A percentile compares a stretch with the other conserved stretches of the same genome.
phyloP scores from a whole-genome alignment of 768 basidiomycete species.

The Zangia roseola region DNA sequence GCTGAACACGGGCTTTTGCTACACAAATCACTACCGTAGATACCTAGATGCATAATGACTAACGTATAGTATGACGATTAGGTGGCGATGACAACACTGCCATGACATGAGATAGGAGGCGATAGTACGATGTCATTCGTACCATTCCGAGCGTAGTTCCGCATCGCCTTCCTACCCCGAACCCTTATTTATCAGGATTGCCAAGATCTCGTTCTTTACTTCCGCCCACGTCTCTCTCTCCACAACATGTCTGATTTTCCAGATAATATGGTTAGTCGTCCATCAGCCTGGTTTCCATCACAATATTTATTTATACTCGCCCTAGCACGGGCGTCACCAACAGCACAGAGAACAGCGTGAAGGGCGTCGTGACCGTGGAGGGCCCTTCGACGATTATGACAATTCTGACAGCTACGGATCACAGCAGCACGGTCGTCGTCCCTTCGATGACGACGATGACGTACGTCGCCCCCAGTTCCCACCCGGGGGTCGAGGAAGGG shows the following conservation, averaged over 20 bases:
- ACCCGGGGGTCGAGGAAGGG: background rate
- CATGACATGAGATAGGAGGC: conserved; percentile 4
- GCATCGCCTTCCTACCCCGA: conserved; percentile 3
- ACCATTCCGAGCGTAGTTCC: no score
- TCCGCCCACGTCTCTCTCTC: background rate
- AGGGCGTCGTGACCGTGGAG: conserved; percentile 5
- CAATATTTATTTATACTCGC: background rate
- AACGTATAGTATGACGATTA: background rate
- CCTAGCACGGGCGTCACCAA: conserved; percentile 8
- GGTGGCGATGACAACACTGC: background rate
- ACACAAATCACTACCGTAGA: background rate
- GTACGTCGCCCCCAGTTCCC: background rate
- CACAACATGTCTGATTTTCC: conserved; percentile 14
- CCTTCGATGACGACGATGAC: background rate
- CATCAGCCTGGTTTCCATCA: no score
- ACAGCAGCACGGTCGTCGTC: background rate
- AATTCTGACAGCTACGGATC: background rate
- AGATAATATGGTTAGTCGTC: background rate
- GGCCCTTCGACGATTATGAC: background rate
- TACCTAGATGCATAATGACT: background rate
- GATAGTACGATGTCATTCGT: background rate
- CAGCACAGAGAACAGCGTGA: conserved; percentile 9
- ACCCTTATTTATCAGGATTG: background rate
- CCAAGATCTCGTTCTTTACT: no score
- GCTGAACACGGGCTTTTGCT: no score